Evolutionary conservation across 495 filamentous ascomycete genomes (phyloP).

Genomic region (Penicillium robsamsonii): DNA sequence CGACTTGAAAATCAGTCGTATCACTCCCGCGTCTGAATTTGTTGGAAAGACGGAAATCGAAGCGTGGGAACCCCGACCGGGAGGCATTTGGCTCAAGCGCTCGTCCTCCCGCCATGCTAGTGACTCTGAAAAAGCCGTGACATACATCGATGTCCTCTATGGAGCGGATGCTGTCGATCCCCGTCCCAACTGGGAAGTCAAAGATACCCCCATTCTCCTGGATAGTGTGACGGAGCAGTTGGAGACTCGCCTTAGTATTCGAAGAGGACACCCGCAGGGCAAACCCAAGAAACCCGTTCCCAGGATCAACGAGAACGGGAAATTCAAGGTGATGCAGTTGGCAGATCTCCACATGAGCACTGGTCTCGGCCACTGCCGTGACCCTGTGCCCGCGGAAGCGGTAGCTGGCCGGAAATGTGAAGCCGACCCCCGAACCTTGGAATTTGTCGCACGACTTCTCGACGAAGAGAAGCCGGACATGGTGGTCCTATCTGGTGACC

Average conservation of each 20-base stretch:
- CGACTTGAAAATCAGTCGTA: slow-evolving; percentile 74
- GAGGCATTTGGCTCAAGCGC: slow-evolving; percentile 85
- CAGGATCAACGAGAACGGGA: slow-evolving; percentile 79
- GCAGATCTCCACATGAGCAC: slow-evolving; percentile 91
- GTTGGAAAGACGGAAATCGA: slow-evolving; percentile 52
- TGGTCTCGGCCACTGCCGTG: slow-evolving; percentile 78
- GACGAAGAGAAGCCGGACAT: slow-evolving; percentile 92
- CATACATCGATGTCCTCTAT: slow-evolving; percentile 85
- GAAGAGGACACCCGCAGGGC: slow-evolving; percentile 59
- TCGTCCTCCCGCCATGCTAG: slow-evolving; percentile 71
- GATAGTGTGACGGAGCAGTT: slow-evolving; percentile 59
- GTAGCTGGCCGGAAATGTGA: slow-evolving; percentile 74
- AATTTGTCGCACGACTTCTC: slow-evolving; percentile 77
- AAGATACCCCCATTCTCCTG: slow-evolving; percentile 65
- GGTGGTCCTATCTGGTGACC: slow-evolving; percentile 87
- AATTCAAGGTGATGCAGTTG: slow-evolving; percentile 94
- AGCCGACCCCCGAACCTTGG: slow-evolving; percentile 86
- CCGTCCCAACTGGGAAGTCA: slow-evolving; percentile 75
- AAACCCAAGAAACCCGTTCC: slow-evolving; percentile 64
- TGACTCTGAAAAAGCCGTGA: slow-evolving; percentile 75
- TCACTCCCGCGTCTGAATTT: slow-evolving; percentile 62
- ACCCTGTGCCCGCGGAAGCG: slow-evolving; percentile 69
- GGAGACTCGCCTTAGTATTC: slow-evolving; percentile 69
- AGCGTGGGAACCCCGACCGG: slow-evolving; percentile 76
- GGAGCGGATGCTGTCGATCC: slow-evolving; percentile 92